These are phyloP conservation scores for Posidonia oceanica DNA, from an alignment of 116 monocot species.

Conservation along the genomic window DNA sequence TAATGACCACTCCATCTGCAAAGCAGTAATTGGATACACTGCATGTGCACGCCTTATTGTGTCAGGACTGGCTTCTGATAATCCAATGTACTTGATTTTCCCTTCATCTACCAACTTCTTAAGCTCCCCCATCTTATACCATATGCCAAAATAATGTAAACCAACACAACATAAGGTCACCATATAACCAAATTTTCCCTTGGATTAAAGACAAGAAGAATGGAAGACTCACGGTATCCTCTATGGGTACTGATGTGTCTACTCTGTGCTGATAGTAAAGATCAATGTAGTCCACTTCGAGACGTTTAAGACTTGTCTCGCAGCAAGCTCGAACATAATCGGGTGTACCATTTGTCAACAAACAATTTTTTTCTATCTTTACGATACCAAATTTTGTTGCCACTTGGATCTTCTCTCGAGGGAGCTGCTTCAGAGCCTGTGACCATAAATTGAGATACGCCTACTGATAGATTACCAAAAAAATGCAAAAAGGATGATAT, in stretches of 20 bases:
- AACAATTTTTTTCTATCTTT: neutral
- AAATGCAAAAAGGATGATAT: no score
- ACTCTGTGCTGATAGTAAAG: slow-evolving; percentile 48
- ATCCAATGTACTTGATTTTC: slow-evolving; percentile 64
- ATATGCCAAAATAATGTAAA: no score
- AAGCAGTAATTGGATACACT: slow-evolving; percentile 63
- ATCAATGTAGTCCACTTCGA: slow-evolving; percentile 44
- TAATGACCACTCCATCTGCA: slow-evolving; percentile 83
- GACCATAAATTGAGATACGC: no score
- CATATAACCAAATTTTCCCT: no score
- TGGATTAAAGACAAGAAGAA: no score
- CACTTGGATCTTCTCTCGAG: slow-evolving; percentile 32
- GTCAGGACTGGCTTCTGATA: slow-evolving; percentile 72
- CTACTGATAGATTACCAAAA: no score
- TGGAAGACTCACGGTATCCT: slow-evolving; percentile 28
- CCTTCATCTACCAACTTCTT: slow-evolving; percentile 71
- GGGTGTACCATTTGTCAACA: slow-evolving; percentile 19
- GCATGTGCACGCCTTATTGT: slow-evolving; percentile 72
- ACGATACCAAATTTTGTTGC: slow-evolving; percentile 35
- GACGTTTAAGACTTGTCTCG: slow-evolving; percentile 39
- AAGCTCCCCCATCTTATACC: slow-evolving; percentile 29
- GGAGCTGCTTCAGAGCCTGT: slow-evolving; percentile 40
- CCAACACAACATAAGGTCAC: no score
- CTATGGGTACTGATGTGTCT: slow-evolving; percentile 33
- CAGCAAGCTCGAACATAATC: slow-evolving; percentile 45